A percentile compares a stretch with the other conserved stretches of the same genome.
Conservation (phyloP, 371 early-diverging fungal genomes). For the Mortierella sp. region DNA sequence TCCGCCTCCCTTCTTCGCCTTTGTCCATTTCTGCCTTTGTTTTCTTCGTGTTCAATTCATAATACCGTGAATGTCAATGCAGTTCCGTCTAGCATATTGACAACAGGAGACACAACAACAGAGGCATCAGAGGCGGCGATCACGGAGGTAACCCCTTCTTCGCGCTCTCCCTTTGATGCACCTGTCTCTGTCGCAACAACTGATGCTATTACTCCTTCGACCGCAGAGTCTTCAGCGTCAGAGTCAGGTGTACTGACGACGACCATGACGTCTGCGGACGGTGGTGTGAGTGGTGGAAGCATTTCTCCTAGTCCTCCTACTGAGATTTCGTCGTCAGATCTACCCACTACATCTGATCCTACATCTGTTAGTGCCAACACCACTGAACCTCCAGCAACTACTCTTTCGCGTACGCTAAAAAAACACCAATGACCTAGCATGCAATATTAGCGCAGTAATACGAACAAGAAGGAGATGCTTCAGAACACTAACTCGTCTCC, state of each 20-base stretch:
- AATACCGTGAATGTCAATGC: background rate
- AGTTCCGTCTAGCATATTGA: background rate
- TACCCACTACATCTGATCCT: conserved; percentile 3
- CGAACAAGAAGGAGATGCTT: background rate
- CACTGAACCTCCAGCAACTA: background rate
- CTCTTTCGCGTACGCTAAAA: background rate
- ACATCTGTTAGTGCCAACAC: background rate
- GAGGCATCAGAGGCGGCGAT: background rate
- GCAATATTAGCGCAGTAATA: background rate
- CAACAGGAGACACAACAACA: background rate
- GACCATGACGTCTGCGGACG: background rate
- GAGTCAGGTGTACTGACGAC: background rate
- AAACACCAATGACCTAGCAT: background rate
- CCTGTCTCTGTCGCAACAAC: background rate
- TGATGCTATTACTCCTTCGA: background rate
- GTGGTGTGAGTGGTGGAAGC: background rate
- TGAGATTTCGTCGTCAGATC: conserved; percentile 1
- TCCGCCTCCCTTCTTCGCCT: background rate
- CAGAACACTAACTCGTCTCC: background rate
- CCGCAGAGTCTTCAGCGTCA: background rate
- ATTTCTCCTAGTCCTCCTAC: background rate
- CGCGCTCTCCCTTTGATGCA: background rate
- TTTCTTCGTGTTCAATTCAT: background rate
- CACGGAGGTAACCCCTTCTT: background rate
- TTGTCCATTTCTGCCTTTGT: background rate